A percentile compares a stretch with the other conserved stretches of the same genome.
Conservation (phyloP, 2,329 filamentous ascomycete genomes). For the Xylariaceae sp. region DNA sequence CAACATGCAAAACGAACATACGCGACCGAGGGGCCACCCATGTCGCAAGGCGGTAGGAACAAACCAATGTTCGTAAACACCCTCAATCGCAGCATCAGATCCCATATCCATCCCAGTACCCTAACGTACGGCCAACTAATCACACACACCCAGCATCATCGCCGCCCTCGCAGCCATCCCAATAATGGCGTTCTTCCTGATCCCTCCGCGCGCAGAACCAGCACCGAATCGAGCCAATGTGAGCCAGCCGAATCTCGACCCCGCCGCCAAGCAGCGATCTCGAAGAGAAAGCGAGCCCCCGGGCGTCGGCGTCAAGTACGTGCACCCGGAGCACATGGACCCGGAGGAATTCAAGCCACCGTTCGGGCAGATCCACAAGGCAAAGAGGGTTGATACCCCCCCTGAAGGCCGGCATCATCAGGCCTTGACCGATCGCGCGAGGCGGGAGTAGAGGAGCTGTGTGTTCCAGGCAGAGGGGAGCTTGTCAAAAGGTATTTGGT, state of each 20-base stretch:
- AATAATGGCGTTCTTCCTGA: slow-evolving; percentile 16
- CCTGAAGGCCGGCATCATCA: slow-evolving; percentile 22
- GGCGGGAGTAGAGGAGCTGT: not conserved
- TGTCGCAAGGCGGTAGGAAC: slow-evolving; percentile 8
- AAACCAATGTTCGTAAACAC: slow-evolving; percentile 11
- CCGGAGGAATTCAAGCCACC: slow-evolving; percentile 19
- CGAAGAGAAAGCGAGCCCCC: not conserved
- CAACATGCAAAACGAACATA: slow-evolving; percentile 1
- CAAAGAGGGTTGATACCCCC: slow-evolving; percentile 19
- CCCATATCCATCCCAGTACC: not conserved
- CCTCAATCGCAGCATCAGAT: not conserved
- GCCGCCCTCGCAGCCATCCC: slow-evolving; percentile 13
- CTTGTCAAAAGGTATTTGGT: too few relatives aligned
- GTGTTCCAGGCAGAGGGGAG: too few relatives aligned
- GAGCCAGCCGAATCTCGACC: slow-evolving; percentile 13
- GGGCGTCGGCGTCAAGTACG: slow-evolving; percentile 3
- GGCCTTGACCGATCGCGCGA: slow-evolving; percentile 14
- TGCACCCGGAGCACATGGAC: slow-evolving; percentile 20
- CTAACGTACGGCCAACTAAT: not conserved
- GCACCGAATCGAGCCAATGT: not conserved
- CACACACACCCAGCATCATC: slow-evolving; percentile 15
- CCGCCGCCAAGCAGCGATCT: slow-evolving; percentile 9
- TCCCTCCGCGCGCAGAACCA: slow-evolving; percentile 2
- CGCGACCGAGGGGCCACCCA: slow-evolving; percentile 3
- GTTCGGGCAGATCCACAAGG: slow-evolving; percentile 19